Conservation (phyloP, 768 basidiomycete genomes). For the Paxillus rubicundulus region DNA sequence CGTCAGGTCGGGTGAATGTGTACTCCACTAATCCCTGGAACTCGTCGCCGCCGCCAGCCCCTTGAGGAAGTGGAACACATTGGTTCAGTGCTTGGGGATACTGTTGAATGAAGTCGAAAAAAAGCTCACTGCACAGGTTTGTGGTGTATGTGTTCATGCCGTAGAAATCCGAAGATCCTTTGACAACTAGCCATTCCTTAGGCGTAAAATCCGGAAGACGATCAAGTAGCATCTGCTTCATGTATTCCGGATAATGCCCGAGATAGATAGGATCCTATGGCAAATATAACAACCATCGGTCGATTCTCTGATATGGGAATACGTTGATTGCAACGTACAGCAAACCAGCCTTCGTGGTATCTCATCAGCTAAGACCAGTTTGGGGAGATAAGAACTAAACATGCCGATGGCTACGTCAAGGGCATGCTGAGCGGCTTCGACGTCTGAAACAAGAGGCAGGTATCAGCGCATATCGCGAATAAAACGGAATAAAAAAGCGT, state of each 20-base stretch:
- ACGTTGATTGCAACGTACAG: constrained; percentile 35
- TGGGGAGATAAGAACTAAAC: constrained; percentile 30
- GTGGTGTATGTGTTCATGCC: constrained; percentile 75
- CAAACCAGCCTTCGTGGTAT: constrained; percentile 49
- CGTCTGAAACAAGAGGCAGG: constrained; percentile 40
- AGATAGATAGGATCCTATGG: constrained; percentile 66
- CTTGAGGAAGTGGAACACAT: constrained; percentile 28
- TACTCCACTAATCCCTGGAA: constrained; percentile 61
- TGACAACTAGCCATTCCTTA: constrained; percentile 55
- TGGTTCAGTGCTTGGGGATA: background rate
- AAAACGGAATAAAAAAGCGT: background rate
- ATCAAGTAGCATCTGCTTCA: constrained; percentile 54
- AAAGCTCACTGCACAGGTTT: constrained; percentile 51
- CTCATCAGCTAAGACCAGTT: constrained; percentile 22
- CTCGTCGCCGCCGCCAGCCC: constrained; percentile 59
- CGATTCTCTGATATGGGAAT: background rate
- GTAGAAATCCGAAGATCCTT: constrained; percentile 68
- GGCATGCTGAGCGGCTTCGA: constrained; percentile 68
- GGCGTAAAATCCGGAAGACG: constrained; percentile 58
- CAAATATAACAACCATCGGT: background rate
- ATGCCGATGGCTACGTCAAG: constrained; percentile 70
- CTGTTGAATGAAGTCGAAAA: background rate
- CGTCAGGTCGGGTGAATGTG: constrained; percentile 62
- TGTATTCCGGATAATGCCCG: constrained; percentile 61
- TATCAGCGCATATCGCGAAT: background rate